Evolutionary conservation across 257 asterid genomes (phyloP).

Genomic region (Penstemon barbatus): DNA sequence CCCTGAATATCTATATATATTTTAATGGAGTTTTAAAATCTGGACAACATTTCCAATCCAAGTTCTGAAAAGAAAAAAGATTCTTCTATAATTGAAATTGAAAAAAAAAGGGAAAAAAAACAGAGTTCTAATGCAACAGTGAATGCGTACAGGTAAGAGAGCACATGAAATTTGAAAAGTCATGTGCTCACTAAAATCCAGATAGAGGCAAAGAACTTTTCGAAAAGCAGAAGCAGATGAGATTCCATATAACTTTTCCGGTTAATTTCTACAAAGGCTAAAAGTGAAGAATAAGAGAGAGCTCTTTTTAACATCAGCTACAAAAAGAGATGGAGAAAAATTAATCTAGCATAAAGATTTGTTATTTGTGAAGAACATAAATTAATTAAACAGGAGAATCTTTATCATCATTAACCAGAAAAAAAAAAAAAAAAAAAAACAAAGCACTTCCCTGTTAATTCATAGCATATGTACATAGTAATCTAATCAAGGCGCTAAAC

Average conservation of each 20-base stretch:
- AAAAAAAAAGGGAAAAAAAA: conserved; percentile 7
- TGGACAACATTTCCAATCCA: conserved; percentile 32
- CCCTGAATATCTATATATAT: conserved; percentile 17
- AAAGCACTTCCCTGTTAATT: background rate
- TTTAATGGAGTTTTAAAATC: background rate
- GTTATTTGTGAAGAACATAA: background rate
- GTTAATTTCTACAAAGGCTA: conserved; percentile 25
- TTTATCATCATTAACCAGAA: conserved; percentile 15
- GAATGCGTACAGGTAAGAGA: conserved; percentile 37
- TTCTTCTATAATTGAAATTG: conserved; percentile 27
- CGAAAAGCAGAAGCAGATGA: conserved; percentile 38
- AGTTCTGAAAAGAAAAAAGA: conserved; percentile 20
- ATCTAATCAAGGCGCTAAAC: conserved; percentile 19
- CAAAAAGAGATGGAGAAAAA: conserved; percentile 20
- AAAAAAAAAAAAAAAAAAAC: conserved; percentile 16
- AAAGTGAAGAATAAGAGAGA: conserved; percentile 23
- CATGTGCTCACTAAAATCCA: conserved; percentile 34
- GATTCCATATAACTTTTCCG: conserved; percentile 48
- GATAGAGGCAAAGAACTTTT: conserved; percentile 34
- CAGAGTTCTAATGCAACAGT: conserved; percentile 35
- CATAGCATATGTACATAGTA: conserved; percentile 39
- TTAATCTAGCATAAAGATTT: conserved; percentile 29
- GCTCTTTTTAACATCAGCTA: conserved; percentile 27
- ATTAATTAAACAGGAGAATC: background rate
- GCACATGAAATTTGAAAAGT: conserved; percentile 15